These are phyloP conservation scores for Neofusicoccum sp. DNA, from an alignment of 2,329 filamentous ascomycete genomes.

Conservation along the genomic window DNA sequence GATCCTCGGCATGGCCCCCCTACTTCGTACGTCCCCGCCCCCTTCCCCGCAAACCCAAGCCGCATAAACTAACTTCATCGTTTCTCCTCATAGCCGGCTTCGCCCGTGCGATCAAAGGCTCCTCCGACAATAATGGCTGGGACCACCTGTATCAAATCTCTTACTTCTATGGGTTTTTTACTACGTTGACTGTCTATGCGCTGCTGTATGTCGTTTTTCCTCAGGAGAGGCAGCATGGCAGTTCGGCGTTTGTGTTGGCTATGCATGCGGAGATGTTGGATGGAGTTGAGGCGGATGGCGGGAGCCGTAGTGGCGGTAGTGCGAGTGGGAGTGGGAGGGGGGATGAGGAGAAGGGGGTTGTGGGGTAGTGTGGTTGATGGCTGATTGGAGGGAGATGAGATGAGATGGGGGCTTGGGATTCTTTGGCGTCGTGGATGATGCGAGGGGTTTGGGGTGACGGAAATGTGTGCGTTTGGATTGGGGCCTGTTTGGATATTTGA, in stretches of 20 bases:
- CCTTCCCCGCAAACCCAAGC: no score
- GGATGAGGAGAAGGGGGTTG: not conserved
- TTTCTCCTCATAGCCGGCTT: slow-evolving; percentile 17
- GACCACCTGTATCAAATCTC: slow-evolving; percentile 6
- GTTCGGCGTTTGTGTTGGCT: slow-evolving; percentile 1
- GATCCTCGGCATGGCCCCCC: slow-evolving; percentile 28
- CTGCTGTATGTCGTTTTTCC: not conserved
- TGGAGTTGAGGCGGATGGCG: not conserved
- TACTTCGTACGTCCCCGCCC: slow-evolving; percentile 17
- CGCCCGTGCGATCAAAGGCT: slow-evolving; percentile 8
- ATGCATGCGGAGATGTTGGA: slow-evolving; percentile 8
- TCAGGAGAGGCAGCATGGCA: not conserved
- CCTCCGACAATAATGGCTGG: not conserved
- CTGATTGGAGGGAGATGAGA: no score
- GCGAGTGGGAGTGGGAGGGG: not conserved
- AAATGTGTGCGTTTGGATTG: no score
- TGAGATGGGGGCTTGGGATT: no score
- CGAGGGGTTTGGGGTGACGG: no score
- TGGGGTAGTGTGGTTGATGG: not conserved
- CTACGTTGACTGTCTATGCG: not conserved
- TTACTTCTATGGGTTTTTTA: slow-evolving; percentile 17
- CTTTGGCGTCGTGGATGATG: no score
- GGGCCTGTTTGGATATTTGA: no score
- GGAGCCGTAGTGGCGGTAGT: not conserved
- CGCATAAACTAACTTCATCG: no score